Evolutionary conservation across 2,329 filamentous ascomycete genomes (phyloP).

Genomic region (Fusarium algeriense): DNA sequence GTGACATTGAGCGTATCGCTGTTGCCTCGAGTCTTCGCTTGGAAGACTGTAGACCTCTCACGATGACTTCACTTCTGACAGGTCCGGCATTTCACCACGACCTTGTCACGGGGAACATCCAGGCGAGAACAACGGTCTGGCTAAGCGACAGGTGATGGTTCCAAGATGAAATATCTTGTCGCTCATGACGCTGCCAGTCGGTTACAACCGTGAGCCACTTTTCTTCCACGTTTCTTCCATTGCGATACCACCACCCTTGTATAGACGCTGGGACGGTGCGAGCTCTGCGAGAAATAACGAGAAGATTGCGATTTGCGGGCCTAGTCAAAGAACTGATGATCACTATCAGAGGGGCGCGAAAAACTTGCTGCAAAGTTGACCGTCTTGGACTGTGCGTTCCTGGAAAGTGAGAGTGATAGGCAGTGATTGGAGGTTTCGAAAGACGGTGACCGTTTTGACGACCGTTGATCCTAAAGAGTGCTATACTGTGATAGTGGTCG

Average conservation of each 20-base stretch:
- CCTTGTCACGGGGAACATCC: slow-evolving; percentile 15
- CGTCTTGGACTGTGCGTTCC: slow-evolving; percentile 42
- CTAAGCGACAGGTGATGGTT: slow-evolving; percentile 12
- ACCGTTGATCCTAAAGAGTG: slow-evolving; percentile 12
- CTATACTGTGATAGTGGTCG: not conserved
- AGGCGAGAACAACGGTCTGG: slow-evolving; percentile 21
- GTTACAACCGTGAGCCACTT: slow-evolving; percentile 41
- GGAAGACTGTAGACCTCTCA: slow-evolving; percentile 21
- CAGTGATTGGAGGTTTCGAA: slow-evolving; percentile 34
- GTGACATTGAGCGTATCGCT: slow-evolving; percentile 33
- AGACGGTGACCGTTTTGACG: slow-evolving; percentile 41
- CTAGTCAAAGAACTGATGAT: slow-evolving; percentile 34
- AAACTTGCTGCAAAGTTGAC: slow-evolving; percentile 29
- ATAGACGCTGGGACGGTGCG: slow-evolving; percentile 10
- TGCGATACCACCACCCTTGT: slow-evolving; percentile 10
- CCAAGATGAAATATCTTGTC: slow-evolving; percentile 21
- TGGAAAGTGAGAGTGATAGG: slow-evolving; percentile 4
- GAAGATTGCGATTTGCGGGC: slow-evolving; percentile 42
- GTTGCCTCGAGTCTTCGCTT: slow-evolving; percentile 6
- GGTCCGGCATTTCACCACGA: slow-evolving; percentile 13
- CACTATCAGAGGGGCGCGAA: slow-evolving; percentile 23
- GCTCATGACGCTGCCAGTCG: slow-evolving; percentile 7
- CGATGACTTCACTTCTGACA: slow-evolving; percentile 44
- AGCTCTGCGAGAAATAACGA: slow-evolving; percentile 39
- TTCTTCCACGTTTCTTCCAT: slow-evolving; percentile 35